Evolutionary conservation across 2,329 filamentous ascomycete genomes (phyloP).

Genomic region (Colletotrichum phormii): DNA sequence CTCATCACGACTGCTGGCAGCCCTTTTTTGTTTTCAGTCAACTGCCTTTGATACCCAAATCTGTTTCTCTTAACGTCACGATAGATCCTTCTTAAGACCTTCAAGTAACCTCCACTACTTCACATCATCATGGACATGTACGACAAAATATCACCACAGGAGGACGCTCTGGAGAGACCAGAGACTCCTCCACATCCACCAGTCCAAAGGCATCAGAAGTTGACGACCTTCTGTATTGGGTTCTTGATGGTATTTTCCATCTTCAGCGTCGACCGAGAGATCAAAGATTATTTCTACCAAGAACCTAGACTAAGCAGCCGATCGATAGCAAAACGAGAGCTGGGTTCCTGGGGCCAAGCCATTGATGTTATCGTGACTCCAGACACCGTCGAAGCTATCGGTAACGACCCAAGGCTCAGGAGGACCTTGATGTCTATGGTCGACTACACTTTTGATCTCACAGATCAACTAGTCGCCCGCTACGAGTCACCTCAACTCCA

Average conservation of each 20-base stretch:
- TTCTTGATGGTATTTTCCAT: constrained; percentile 34
- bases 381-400: constrained; percentile 27
- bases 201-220: background rate
- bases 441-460: constrained; percentile 34
- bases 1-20: constrained; percentile 19
- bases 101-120: background rate
- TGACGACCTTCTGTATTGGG: constrained; percentile 15
- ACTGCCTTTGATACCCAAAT: background rate
- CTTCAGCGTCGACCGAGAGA: constrained; percentile 28
- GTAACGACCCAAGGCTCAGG: constrained; percentile 28
- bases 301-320: background rate
- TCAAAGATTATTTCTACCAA: constrained; percentile 8
- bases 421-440: constrained; percentile 35
- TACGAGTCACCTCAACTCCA: constrained; percentile 27
- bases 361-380: constrained; percentile 32
- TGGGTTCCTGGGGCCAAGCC: constrained; percentile 31
- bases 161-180: background rate
- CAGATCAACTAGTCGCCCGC: constrained; percentile 16
- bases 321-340: background rate
- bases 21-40: background rate
- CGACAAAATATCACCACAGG: constrained; percentile 7
- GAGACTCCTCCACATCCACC: background rate
- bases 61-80: constrained; percentile 3
- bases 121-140: constrained; percentile 11
- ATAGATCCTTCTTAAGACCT: background rate